Percentiles rank a stretch among this genome's conserved stretches.
phyloP scores from a whole-genome alignment of 192 early-diverging fungal genomes.

The Coemansia sp. region DNA sequence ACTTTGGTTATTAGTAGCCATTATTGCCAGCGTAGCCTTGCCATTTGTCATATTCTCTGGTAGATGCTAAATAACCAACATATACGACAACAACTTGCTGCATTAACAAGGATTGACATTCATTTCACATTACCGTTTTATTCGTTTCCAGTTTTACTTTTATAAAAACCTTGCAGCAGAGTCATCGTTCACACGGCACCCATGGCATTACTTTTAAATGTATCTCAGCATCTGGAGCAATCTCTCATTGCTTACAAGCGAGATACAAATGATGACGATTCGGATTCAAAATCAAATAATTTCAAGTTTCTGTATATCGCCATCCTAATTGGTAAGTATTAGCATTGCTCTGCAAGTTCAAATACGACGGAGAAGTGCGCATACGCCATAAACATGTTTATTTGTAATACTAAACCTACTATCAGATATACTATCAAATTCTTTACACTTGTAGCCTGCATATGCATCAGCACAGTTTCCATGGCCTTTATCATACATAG shows the following conservation, averaged over 20 bases:
- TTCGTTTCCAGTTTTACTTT: no score
- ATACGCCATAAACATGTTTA: background rate
- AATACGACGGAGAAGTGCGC: background rate
- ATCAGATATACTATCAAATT: background rate
- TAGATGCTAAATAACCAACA: no score
- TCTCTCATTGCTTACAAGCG: background rate
- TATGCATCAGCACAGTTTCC: background rate
- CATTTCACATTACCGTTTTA: no score
- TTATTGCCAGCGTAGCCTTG: no score
- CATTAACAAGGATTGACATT: no score
- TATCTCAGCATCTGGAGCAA: conserved; percentile 5
- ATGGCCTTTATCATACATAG: background rate
- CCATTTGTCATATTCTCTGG: no score
- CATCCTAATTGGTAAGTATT: conserved; percentile 11
- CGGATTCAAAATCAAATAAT: background rate
- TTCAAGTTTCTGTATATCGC: conserved; percentile 19
- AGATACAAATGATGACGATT: background rate
- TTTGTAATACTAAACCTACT: background rate
- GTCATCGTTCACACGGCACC: background rate
- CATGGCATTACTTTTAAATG: background rate
- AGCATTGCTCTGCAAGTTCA: background rate
- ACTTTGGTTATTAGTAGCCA: background rate
- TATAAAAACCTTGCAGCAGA: no score
- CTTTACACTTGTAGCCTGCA: background rate
- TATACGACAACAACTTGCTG: no score